Evolutionary conservation across 495 filamentous ascomycete species (phyloP), one percentile per base, ranked within the genome.

Genomic region (Podospora comata): DNA sequence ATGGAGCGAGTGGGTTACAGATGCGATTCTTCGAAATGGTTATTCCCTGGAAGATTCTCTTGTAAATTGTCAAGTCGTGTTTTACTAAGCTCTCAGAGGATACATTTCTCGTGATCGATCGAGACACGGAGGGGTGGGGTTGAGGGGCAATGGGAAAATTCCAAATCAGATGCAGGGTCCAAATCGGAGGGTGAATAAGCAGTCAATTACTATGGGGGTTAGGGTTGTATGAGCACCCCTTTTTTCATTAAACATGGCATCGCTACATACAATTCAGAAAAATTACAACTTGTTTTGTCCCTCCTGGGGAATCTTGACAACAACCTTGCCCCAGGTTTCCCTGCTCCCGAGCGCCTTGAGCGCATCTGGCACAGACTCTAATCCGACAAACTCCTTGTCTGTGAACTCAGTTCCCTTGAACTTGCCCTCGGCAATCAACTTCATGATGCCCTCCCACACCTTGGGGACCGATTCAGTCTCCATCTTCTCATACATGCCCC

Each of bases 271-370:
- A 18, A 11, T 48, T 48, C 9, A 9, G 0, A 19, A 18, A 44
- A 68, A 59, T 70, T 77, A 87, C 73, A 87, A 53, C 67, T 79
- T 84, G 68, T 79, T 90, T 75, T 80, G 82, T 4, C 83, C 81
- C 32, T 87, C 83, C 67, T 93, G 90, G n/a, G 90, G 87, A 28
- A 98, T 84, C 78, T 91, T 91, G 3, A 97, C 90, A 1, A 98
- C 92, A 2, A 97, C 94, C 85, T 98, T 98, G 0, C 94, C 94
- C 94, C 94, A 98, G 0, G 92, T 97, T 72, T 90, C 92, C 59
- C 94, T 81, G 18, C 85, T 85, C 0, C 91, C 94, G 54, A 98
- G 80, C 18, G 89, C 89, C 75, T 89, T 81, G 73, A 98, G 78
- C 0, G 94, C 94, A 65, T 85, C 85, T 0, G 90, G 88, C 20